These are phyloP conservation scores for Cutaneotrichosporon sp. DNA, from an alignment of 1,284 basidiomycete genomes.

Conservation along the genomic window DNA sequence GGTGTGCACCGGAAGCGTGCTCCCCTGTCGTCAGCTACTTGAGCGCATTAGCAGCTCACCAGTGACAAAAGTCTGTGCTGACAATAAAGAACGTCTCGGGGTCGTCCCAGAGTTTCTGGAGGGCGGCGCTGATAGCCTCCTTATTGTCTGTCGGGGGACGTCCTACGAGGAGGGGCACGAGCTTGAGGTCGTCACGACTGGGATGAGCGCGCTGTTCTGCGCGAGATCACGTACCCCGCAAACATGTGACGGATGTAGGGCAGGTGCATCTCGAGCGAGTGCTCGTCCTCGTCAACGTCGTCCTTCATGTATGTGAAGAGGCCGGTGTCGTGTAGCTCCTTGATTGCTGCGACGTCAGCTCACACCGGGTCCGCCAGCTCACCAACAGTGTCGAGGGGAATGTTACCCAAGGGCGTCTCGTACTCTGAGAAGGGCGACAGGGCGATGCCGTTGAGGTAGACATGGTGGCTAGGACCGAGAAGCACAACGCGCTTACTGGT, in stretches of 20 bases:
- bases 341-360: conserved; percentile 55
- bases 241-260: conserved; percentile 88
- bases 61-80: conserved; percentile 97
- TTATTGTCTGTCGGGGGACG: conserved; percentile 63
- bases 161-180: conserved; percentile 91
- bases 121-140: conserved; percentile 59
- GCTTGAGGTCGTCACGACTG: conserved; percentile 58
- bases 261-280: conserved; percentile 96
- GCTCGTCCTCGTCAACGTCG: conserved; percentile 82
- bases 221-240: conserved; percentile 55
- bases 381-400: conserved; percentile 76
- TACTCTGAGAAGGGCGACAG: conserved; percentile 71
- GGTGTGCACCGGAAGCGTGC: conserved; percentile 82
- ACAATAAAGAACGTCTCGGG: conserved; percentile 81
- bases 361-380: conserved; percentile 36
- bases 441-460: conserved; percentile 81
- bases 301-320: conserved; percentile 66
- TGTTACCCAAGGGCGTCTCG: conserved; percentile 76
- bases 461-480: conserved; percentile 91
- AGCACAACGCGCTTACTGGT: conserved; percentile 83
- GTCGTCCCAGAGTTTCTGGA: conserved; percentile 73
- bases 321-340: conserved; percentile 62
- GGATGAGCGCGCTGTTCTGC: background rate
- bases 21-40: conserved; percentile 58
- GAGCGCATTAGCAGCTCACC: conserved; percentile 53